phyloP scores from a whole-genome alignment of 164 flowering plant genomes.

The Sextonia rubra region DNA sequence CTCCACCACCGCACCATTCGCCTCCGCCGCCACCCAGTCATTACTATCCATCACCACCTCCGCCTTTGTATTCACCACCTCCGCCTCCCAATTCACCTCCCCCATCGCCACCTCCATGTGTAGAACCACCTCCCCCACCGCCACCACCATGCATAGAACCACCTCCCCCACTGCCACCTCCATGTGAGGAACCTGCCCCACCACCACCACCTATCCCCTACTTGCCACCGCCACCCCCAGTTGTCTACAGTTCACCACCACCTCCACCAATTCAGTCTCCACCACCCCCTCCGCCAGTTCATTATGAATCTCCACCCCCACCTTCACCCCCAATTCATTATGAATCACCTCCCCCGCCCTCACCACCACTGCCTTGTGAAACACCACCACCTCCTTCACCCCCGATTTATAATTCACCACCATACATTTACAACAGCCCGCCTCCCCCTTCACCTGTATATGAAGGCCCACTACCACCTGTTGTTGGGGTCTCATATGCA shows the following conservation, averaged over 20 bases:
- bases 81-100: slow-evolving; percentile 14
- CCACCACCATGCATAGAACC: background rate
- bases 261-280: slow-evolving; percentile 12
- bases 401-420: background rate
- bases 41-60: slow-evolving; percentile 16
- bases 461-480: slow-evolving; percentile 71
- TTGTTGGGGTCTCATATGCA: slow-evolving; percentile 55
- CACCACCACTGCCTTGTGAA: slow-evolving; percentile 15
- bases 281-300: slow-evolving; percentile 29
- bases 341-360: slow-evolving; percentile 18
- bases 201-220: background rate
- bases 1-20: slow-evolving; percentile 15
- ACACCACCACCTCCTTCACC: slow-evolving; percentile 16
- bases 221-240: background rate
- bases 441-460: slow-evolving; percentile 45
- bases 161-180: background rate
- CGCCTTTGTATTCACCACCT: slow-evolving; percentile 21
- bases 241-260: background rate
- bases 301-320: slow-evolving; percentile 15
- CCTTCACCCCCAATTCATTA: slow-evolving; percentile 19
- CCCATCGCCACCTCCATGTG: background rate
- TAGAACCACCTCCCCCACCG: background rate
- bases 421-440: slow-evolving; percentile 14
- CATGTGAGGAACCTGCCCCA: background rate
- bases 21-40: slow-evolving; percentile 20